Percentiles rank a stretch among this genome's conserved stretches.
phyloP scores from a whole-genome alignment of 2,329 filamentous ascomycete genomes.

The Sarocladiaceae sp. region DNA sequence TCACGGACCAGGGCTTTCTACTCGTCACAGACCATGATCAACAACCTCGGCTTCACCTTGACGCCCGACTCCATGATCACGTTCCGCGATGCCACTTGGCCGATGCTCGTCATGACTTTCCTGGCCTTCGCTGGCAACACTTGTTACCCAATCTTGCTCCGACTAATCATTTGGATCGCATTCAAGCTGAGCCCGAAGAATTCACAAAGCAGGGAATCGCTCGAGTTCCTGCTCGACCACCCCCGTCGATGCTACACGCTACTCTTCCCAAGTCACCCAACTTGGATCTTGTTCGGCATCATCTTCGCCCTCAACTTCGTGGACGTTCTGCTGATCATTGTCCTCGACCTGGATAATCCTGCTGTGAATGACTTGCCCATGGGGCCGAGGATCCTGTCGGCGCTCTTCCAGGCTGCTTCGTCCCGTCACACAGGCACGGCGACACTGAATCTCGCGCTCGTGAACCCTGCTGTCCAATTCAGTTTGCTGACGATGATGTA shows the following conservation, averaged over 20 bases:
- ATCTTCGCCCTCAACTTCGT: constrained; percentile 46
- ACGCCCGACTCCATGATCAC: constrained; percentile 48
- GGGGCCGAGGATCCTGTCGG: constrained; percentile 44
- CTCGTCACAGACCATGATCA: constrained; percentile 43
- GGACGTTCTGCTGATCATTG: constrained; percentile 49
- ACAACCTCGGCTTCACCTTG: constrained; percentile 48
- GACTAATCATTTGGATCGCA: constrained; percentile 51
- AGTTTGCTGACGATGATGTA: constrained; percentile 62
- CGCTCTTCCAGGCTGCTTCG: constrained; percentile 51
- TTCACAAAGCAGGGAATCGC: constrained; percentile 32
- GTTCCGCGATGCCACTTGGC: constrained; percentile 37
- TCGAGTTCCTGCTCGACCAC: constrained; percentile 55
- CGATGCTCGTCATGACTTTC: constrained; percentile 40
- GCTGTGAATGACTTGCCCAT: constrained; percentile 38
- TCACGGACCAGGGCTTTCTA: no score
- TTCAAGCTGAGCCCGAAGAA: constrained; percentile 37
- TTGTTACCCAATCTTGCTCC: constrained; percentile 50
- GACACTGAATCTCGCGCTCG: constrained; percentile 41
- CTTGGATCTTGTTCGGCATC: constrained; percentile 49
- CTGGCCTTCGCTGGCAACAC: constrained; percentile 48
- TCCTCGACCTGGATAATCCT: constrained; percentile 44
- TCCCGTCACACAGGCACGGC: constrained; percentile 41
- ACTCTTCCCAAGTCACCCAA: constrained; percentile 53
- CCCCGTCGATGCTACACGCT: constrained; percentile 57
- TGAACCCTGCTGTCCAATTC: constrained; percentile 50